Evolutionary conservation across 2,329 filamentous ascomycete species (phyloP).

Genomic region (Xylaria sp.): DNA sequence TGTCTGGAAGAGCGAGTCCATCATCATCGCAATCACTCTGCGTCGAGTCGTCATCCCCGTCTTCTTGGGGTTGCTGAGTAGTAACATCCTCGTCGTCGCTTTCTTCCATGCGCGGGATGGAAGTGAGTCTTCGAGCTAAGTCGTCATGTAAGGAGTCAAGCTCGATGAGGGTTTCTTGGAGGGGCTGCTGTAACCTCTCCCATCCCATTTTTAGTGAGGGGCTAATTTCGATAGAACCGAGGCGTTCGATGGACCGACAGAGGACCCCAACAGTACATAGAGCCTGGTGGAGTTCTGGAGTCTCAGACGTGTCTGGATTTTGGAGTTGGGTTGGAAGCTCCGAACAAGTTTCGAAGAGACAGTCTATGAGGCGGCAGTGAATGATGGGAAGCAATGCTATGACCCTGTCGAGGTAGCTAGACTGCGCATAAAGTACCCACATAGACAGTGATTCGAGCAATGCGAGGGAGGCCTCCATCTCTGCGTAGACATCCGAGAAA

Average conservation of each 20-base stretch:
- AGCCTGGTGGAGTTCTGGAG: background rate
- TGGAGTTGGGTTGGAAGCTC: background rate
- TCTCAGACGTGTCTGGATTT: background rate
- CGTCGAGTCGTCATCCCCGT: too few relatives aligned
- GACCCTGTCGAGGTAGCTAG: background rate
- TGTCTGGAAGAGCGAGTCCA: too few relatives aligned
- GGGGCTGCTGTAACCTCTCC: background rate
- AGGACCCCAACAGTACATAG: background rate
- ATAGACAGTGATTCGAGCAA: background rate
- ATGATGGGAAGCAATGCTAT: background rate
- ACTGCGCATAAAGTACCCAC: background rate
- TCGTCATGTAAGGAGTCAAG: too few relatives aligned
- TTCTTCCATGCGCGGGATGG: too few relatives aligned
- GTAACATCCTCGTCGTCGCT: too few relatives aligned
- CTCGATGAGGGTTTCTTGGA: too few relatives aligned
- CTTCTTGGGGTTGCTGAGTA: too few relatives aligned
- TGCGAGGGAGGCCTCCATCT: background rate
- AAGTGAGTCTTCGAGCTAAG: too few relatives aligned
- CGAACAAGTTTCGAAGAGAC: background rate
- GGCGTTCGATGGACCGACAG: background rate
- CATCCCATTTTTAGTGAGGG: background rate
- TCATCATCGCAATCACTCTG: too few relatives aligned
- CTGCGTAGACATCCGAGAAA: background rate
- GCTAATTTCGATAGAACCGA: background rate
- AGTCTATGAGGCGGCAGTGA: background rate